Conservation (phyloP, 2,329 filamentous ascomycete species). For the Fusarium caatingaense region DNA sequence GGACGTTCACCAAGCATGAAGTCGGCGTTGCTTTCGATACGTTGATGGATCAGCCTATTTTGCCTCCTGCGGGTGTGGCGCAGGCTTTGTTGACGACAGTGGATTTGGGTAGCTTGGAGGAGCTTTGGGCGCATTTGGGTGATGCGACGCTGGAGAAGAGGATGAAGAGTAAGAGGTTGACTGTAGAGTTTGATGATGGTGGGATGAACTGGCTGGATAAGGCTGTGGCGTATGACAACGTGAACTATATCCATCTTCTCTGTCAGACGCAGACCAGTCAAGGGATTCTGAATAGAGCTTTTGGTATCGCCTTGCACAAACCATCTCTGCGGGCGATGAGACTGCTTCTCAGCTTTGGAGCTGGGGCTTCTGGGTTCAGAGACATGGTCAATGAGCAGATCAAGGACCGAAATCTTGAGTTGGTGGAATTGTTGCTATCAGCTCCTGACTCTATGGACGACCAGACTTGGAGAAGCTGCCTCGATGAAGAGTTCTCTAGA, state of each 20-base stretch:
- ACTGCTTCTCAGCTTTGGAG: slow-evolving; percentile 22
- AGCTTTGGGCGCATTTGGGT: slow-evolving; percentile 24
- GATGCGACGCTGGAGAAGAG: slow-evolving; percentile 22
- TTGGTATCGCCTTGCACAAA: slow-evolving; percentile 14
- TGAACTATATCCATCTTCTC: slow-evolving; percentile 21
- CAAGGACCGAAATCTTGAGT: background rate
- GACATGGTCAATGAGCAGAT: background rate
- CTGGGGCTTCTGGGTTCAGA: background rate
- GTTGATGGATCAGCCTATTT: background rate
- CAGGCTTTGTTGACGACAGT: slow-evolving; percentile 13
- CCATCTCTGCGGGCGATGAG: background rate
- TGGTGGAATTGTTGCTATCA: slow-evolving; percentile 2
- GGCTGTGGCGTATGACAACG: background rate
- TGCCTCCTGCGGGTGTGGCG: slow-evolving; percentile 17
- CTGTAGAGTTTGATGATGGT: background rate
- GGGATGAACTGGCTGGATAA: slow-evolving; percentile 17
- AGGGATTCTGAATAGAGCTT: background rate
- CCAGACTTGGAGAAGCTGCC: background rate
- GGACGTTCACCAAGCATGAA: slow-evolving; percentile 30
- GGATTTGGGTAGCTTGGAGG: background rate
- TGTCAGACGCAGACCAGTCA: slow-evolving; percentile 16
- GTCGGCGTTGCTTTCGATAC: slow-evolving; percentile 15
- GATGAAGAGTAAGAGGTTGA: slow-evolving; percentile 17
- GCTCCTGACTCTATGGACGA: background rate
- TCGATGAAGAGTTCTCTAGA: slow-evolving; percentile 1